Base-by-base conservation (phyloP, 805 yeast genomes). In the Candida pini region DNA sequence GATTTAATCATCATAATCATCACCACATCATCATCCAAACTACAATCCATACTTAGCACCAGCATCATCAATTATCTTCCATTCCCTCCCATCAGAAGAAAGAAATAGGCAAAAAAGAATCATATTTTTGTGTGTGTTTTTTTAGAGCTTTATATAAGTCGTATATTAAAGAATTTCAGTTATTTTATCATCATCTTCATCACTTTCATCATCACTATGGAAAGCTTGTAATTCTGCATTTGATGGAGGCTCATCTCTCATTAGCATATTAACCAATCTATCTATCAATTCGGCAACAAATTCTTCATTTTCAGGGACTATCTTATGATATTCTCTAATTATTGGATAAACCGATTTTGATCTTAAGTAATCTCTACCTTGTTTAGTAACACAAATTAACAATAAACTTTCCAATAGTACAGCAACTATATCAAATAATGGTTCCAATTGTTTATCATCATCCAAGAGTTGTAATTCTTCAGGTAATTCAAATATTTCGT, bases 401-500 rank as follows among this genome's bases (percentile, higher is more conserved):
- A 92, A 64, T 28, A 90, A 60, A 39, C 87, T 73, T 58, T 92
- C 97, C 41, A 92, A 66, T 49, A 86, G 94, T 3, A 77, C 76
- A 29, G 76, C 69, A 18, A 81, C 65, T 35, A 88, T 75, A 9
- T 77, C 78, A 14, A 63, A 62, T 12, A 76, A 64, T 4, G 89
- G 81, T 49, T 92, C 98, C 46, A 92, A 73, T 46, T 66, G 51
- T 56, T 87, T 86, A 41, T 83, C 89, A 18, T 76, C 76, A 8
- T 84, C 82, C 29, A 87, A 63, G 28, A 84, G 67, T 58, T 86
- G 95, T 31, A 90, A 73, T 51, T 85, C 94, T 18, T 85, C 95
- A 2, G 97, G 97, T 46, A 92, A 71, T 33, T 80, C 78, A 49
- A 85, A 81, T 68, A 81, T 75, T 53, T 92, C 97, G 25, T 89